Evolutionary conservation across 352 stramenopile species (phyloP), one percentile per base, ranked within the genome.

Genomic region (Pythium guiyangense): DNA sequence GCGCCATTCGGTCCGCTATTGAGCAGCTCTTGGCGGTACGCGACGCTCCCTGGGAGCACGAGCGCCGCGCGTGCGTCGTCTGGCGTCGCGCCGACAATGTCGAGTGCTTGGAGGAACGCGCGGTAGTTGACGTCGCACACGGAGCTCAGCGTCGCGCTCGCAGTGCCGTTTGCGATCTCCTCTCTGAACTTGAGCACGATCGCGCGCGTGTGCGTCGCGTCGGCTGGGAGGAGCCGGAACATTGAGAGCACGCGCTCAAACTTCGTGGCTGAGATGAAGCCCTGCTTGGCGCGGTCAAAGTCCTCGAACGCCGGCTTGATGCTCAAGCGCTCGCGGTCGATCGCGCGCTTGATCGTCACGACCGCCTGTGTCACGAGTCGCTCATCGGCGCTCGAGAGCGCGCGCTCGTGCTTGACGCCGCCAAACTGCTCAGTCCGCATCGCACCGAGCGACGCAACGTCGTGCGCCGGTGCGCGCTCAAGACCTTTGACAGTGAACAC

Each of bases 51-150:
- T 3, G 76, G 81, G 10, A 91, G 62, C 14, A 77, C 40, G 1
- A 70, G 35, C 9, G 70, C 55, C 0, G 69, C 20, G 17, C 51
- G 57, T n/a, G 48, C 37, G 15, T 70, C 51, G 2, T 76, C 61
- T 0, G 48, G 42, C 9, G 62, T 62, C 6, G 54, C 43, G 4
- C 73, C 69, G 9, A 86, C 56, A 31, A 85, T 60, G 9, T 86
- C 70, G 6, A 94, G 66, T 3, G 82, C 79, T 37, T 88, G 64
- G 2, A 94, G 64, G 48, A 90, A 92, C 9, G 84, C 82, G 29
- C 84, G 82, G 56, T 94, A 94, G 62, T 92, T 92, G 45, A 92
- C 84, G 31, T 91, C 84, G 51, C 84, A 88, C 34, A 88, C 80
- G 20, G 79, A 89, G 40, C 75, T 90, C 43, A 91, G 57, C 12